Base-by-base conservation (phyloP, 306 rosid species). In the Medicago ruthenica region DNA sequence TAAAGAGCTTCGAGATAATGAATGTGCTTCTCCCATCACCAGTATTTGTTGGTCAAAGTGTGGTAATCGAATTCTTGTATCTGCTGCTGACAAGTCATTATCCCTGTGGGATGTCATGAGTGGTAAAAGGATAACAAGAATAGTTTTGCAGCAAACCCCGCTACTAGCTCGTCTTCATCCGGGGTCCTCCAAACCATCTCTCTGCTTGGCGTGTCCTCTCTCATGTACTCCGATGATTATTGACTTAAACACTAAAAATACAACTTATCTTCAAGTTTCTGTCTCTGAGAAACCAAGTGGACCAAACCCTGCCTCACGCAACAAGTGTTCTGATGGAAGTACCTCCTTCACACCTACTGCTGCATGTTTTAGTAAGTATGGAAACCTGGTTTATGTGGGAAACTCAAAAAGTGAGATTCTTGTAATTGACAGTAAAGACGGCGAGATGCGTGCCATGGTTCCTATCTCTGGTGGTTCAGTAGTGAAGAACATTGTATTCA, bases 321-420 rank as follows among this genome's bases (percentile, higher is more conserved):
- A 74, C 44, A 95, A 95, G 84, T 72, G 86, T 69, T 84, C 96
- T 11, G 98, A 95, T 75, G 99, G 89, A 64, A 73, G 84, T 65
- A 89, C 88, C 9, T 73, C 97, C 20, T 92, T 83, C 77, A 80
- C 93, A 67, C 99, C 99, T 17, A 92, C 99, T 16, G 97, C 98
- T 60, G 98, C 99, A 24, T 95, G 99, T 82, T 95, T 92, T 80
- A 89, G 88, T 76, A 95, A 95, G 81, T 74, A 68, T 67, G 99
- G 98, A 4, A 88, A 85, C 61, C 76, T 95, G 80, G 89, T 95
- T 74, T 95, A 92, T 81, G 91, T 91, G 37, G 99, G 98, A 77
- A 95, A 92, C 90, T 95, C 98, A 31, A 95, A 92, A 80, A 98
- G 99, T 50, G 99, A 95, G 85, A 90, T 95, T 81, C 97, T 95